Conservation (phyloP, 768 basidiomycete species). For the Stropharia rugosoannulata region DNA sequence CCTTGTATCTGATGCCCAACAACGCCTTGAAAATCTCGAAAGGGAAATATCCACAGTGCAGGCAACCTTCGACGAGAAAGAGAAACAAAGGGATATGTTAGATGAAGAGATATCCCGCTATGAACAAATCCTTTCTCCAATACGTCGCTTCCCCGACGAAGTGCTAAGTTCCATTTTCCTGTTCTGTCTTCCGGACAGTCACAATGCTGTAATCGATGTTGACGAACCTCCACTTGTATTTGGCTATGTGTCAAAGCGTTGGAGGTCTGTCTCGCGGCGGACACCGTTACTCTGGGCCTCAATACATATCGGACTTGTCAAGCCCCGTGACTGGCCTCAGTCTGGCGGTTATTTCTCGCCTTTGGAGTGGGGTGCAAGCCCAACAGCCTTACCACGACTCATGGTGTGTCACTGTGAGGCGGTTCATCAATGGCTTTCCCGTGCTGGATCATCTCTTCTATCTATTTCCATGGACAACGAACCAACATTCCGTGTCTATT, state of each 20-base stretch:
- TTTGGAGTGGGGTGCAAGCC: background rate
- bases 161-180: slow-evolving; percentile 8
- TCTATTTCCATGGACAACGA: slow-evolving; percentile 8
- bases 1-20: background rate
- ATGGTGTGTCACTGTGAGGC: background rate
- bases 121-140: background rate
- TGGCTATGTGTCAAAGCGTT: slow-evolving; percentile 4
- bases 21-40: background rate
- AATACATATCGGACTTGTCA: slow-evolving; percentile 5
- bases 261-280: slow-evolving; percentile 4
- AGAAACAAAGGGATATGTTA: background rate
- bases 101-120: background rate
- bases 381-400: background rate
- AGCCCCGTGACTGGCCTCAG: too few relatives aligned
- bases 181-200: slow-evolving; percentile 4
- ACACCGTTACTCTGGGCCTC: slow-evolving; percentile 13
- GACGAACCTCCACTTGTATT: slow-evolving; percentile 8
- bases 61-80: background rate
- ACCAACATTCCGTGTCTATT: background rate
- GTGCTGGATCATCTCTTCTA: slow-evolving; percentile 3
- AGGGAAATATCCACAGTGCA: background rate
- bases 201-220: slow-evolving; percentile 7
- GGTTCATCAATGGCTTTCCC: slow-evolving; percentile 9
- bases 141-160: slow-evolving; percentile 4
- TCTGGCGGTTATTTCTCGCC: background rate